A percentile compares a stretch with the other conserved stretches of the same genome.
These are phyloP conservation scores for Penicillium psychrofluorescens DNA, from an alignment of 495 filamentous ascomycete genomes.

Conservation along the genomic window DNA sequence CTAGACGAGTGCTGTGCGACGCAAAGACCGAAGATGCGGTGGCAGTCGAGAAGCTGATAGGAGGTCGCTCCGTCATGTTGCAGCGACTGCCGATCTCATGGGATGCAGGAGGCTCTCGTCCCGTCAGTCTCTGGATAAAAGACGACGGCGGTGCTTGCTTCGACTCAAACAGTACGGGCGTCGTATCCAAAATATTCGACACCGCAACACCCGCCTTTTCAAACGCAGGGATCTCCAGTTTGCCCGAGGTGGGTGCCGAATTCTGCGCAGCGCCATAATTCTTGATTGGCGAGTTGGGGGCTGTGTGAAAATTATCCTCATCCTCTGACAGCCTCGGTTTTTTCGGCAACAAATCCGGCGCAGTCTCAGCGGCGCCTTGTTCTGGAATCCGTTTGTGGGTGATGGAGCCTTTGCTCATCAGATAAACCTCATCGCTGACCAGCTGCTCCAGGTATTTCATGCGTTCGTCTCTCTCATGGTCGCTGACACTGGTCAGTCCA, in stretches of 20 bases:
- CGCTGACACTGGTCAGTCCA: neutral
- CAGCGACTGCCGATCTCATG: constrained; percentile 1
- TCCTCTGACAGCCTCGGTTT: constrained; percentile 17
- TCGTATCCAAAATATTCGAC: no score
- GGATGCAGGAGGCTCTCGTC: constrained; percentile 6
- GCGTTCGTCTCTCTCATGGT: constrained; percentile 12
- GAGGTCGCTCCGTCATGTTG: neutral
- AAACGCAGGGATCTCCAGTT: neutral
- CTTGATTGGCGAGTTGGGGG: constrained; percentile 32
- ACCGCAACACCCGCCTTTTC: neutral
- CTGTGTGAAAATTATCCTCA: constrained; percentile 30
- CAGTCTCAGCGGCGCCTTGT: neutral
- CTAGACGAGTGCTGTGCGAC: constrained; percentile 4
- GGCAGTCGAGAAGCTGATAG: constrained; percentile 22
- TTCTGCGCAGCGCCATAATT: neutral
- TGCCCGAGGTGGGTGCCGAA: neutral
- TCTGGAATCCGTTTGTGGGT: constrained; percentile 1
- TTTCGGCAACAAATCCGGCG: constrained; percentile 10
- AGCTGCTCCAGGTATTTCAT: constrained; percentile 18
- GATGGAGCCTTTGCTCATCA: constrained; percentile 8
- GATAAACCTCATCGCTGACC: no score
- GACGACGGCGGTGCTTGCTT: constrained; percentile 2
- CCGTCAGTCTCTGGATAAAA: constrained; percentile 16
- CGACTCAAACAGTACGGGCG: neutral
- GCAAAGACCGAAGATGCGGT: constrained; percentile 12